A percentile compares a stretch with the other conserved stretches of the same genome.
Conservation (phyloP, 371 early-diverging fungal species). For the Saksenaea vasiformis region DNA sequence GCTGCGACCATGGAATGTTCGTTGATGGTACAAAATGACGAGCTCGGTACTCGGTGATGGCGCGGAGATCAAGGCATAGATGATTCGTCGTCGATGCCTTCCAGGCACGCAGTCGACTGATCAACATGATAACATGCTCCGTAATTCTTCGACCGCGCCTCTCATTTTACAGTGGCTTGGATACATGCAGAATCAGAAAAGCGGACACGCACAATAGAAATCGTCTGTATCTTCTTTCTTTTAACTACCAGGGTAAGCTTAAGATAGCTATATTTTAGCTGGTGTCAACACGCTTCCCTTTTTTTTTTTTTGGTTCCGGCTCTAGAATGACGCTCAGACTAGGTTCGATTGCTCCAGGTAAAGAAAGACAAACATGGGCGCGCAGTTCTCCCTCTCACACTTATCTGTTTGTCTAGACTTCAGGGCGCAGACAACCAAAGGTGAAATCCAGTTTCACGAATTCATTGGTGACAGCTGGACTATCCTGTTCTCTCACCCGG, state of each 20-base stretch:
- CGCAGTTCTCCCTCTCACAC: background rate
- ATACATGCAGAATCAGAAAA: background rate
- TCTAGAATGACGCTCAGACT: slow-evolving; percentile 54
- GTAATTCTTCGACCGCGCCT: no score
- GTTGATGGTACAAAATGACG: slow-evolving; percentile 34
- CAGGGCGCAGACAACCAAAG: slow-evolving; percentile 79
- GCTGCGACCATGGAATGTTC: slow-evolving; percentile 41
- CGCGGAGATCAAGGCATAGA: slow-evolving; percentile 39
- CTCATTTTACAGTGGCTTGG: background rate
- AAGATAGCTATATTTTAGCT: background rate
- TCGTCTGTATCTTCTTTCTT: background rate
- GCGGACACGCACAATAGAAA: background rate
- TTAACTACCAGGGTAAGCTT: background rate
- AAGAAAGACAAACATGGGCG: slow-evolving; percentile 5
- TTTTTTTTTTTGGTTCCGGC: slow-evolving; percentile 4
- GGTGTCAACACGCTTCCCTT: background rate
- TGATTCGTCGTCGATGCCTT: slow-evolving; percentile 15
- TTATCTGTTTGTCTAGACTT: slow-evolving; percentile 61
- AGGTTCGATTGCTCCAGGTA: slow-evolving; percentile 58
- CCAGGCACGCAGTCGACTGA: slow-evolving; percentile 11
- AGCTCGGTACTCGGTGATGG: slow-evolving; percentile 16
- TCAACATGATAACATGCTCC: background rate
- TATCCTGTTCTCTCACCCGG: slow-evolving; percentile 92
- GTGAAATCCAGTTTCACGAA: slow-evolving; percentile 84
- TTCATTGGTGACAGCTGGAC: slow-evolving; percentile 85